A percentile compares a stretch with the other conserved stretches of the same genome.
These are phyloP conservation scores for Pestalotiopsis sp. DNA, from an alignment of 2,329 filamentous ascomycete genomes.

Conservation along the genomic window DNA sequence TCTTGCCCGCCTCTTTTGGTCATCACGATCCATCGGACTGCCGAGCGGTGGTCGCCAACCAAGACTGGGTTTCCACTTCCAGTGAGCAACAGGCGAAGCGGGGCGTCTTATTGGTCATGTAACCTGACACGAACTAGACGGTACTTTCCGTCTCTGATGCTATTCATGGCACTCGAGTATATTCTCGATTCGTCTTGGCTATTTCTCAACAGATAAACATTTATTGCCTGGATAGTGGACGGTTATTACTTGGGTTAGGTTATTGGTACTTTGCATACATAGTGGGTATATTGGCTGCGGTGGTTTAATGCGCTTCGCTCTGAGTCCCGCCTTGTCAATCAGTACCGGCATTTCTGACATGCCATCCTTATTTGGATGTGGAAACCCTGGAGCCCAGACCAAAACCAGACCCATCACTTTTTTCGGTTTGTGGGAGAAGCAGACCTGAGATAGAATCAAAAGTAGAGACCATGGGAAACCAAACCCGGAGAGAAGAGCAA, in stretches of 20 bases:
- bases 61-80: not conserved
- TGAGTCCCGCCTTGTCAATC: not conserved
- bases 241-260: not conserved
- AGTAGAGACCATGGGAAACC: no score
- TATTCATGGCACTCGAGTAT: not conserved
- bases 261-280: not conserved
- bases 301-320: not conserved
- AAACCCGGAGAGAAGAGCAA: not conserved
- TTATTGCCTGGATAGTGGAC: no score
- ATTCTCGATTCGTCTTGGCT: not conserved
- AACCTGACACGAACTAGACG: not conserved
- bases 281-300: not conserved
- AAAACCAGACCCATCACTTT: no score
- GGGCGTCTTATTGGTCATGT: not conserved
- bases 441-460: not conserved
- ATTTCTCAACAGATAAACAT: no score
- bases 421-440: not conserved
- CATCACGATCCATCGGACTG: not conserved
- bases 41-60: not conserved
- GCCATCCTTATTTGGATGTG: not conserved
- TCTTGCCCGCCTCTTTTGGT: not conserved
- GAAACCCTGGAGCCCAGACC: not conserved
- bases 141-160: not conserved
- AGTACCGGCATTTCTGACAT: not conserved
- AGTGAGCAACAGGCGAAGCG: not conserved